Evolutionary conservation across 305 asterid species (phyloP), one percentile per base, ranked within the genome.

Genomic region (Ruellia speciosa): DNA sequence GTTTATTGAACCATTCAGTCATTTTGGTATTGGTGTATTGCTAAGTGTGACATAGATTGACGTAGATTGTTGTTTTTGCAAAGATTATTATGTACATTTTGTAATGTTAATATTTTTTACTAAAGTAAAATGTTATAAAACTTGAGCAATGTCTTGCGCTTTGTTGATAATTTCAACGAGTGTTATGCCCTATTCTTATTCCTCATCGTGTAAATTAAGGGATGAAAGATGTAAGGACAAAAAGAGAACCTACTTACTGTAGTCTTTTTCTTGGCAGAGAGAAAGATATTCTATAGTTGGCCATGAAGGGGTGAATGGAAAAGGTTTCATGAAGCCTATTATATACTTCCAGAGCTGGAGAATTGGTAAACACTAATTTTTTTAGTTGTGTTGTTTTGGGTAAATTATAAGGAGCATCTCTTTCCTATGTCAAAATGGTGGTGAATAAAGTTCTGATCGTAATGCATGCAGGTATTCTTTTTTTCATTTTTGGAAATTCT

Each of bases 261-360:
- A 60, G 9, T 20, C 4, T 0, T 53, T 15, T 20, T 12, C 3
- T 59, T 70, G 77, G 78, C 79, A 90, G 97, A 84, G 94, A 63
- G 96, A 79, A 66, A 82, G 81, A 67, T 67, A 82, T 65, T 75
- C 80, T 60, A 59, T 60, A 54, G 66, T 79, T 67, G 87, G 79
- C 69, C 76, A 53, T 55, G 81, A 79, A 33, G 90, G 81, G 64
- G 53, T 77, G 45, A 72, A 63, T 66, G 87, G 80, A 60, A 84
- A 85, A 77, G 79, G 71, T 71, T 57, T 74, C 18, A 37, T 69
- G 71, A 87, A 79, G 83, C 94, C 94, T 63, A 90, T 90, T 35
- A 79, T 90, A 74, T 72, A 85, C 81, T 87, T 81, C 82, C 94
- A 83, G 67, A 72, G 85, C 37, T 90, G 97, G 97, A 87, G 97